A percentile compares a stretch with the other conserved stretches of the same genome.
These are phyloP conservation scores for Platanthera zijinensis DNA, from an alignment of 106 monocot genomes.

Conservation along the genomic window DNA sequence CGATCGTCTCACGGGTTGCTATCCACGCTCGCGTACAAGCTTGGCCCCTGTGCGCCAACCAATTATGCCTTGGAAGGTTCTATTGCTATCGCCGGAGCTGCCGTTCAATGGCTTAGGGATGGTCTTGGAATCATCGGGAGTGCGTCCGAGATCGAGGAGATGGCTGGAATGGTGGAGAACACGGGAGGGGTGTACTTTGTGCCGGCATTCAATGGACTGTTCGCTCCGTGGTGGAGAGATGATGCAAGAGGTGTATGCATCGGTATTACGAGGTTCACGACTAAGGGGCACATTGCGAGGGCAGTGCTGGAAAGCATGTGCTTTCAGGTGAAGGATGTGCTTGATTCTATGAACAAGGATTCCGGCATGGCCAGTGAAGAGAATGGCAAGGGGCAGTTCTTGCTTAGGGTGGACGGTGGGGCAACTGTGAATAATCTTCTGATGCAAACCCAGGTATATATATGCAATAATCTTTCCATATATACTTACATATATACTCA, in stretches of 20 bases:
- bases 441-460: conserved; percentile 88
- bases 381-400: conserved; percentile 38
- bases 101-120: conserved; percentile 96
- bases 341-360: conserved; percentile 91
- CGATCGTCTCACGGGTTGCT: conserved; percentile 61
- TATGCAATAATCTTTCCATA: background rate
- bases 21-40: conserved; percentile 72
- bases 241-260: conserved; percentile 78
- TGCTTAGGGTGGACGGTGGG: conserved; percentile 88
- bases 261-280: conserved; percentile 82
- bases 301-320: conserved; percentile 92
- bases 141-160: conserved; percentile 55
- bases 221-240: conserved; percentile 95
- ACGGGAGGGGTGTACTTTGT: conserved; percentile 89
- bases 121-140: conserved; percentile 57
- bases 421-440: conserved; percentile 86
- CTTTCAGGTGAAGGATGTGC: conserved; percentile 94
- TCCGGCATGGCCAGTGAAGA: conserved; percentile 22
- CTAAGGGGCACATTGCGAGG: conserved; percentile 67
- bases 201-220: conserved; percentile 89
- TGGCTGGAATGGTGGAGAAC: conserved; percentile 59
- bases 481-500: background rate
- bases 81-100: conserved; percentile 94
- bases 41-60: conserved; percentile 47
- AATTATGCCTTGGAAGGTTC: conserved; percentile 91